Percentiles rank a stretch among this genome's conserved stretches.
Evolutionary conservation across 108 stramenopile species (phyloP).

Genomic region (Pseudonitzschia pungens): DNA sequence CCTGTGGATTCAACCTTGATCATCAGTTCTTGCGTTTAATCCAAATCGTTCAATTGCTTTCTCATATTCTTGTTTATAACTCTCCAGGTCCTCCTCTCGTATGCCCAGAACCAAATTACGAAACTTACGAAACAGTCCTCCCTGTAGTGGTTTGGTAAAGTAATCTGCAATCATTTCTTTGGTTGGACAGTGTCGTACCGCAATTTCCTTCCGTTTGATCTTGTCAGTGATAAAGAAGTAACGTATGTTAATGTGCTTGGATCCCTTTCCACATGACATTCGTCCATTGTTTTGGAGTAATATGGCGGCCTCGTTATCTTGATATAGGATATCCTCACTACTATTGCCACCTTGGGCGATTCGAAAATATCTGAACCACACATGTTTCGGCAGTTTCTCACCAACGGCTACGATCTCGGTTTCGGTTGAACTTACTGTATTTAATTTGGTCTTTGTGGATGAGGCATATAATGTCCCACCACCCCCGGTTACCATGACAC

Average conservation of each 20-base stretch:
- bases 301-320: conserved; percentile 56
- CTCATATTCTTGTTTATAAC: too few relatives aligned
- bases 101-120: too few relatives aligned
- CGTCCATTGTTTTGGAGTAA: conserved; percentile 54
- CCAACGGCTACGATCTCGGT: conserved; percentile 29
- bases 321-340: conserved; percentile 27
- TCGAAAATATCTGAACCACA: conserved; percentile 42
- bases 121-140: too few relatives aligned
- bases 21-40: too few relatives aligned
- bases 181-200: conserved; percentile 43
- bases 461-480: conserved; percentile 1
- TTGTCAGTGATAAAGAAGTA: conserved; percentile 49
- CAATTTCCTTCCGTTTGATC: conserved; percentile 12
- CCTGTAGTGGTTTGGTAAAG: too few relatives aligned
- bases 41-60: too few relatives aligned
- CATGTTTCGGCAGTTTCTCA: conserved; percentile 27
- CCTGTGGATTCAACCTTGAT: too few relatives aligned
- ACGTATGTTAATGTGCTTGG: conserved; percentile 46
- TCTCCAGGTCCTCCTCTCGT: too few relatives aligned
- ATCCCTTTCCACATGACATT: conserved; percentile 43
- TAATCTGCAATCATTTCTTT: too few relatives aligned
- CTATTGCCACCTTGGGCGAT: too few relatives aligned
- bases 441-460: conserved; percentile 24
- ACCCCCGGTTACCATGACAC: too few relatives aligned
- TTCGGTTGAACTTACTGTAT: conserved; percentile 42